A percentile compares a stretch with the other conserved stretches of the same genome.
Conservation (phyloP, 306 rosid genomes). For the Canavalia gladiata region DNA sequence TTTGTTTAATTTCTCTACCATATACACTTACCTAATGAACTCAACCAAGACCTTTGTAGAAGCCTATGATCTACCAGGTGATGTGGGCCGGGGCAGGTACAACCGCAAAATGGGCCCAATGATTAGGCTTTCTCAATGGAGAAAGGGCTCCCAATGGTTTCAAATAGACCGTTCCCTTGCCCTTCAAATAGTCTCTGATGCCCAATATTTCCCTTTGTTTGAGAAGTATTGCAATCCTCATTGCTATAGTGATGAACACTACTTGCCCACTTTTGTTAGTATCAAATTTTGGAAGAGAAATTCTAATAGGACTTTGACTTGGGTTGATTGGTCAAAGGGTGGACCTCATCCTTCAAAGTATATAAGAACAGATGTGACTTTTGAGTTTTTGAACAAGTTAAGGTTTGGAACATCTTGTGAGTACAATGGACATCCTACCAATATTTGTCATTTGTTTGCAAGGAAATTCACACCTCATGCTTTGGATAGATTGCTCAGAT, state of each 20-base stretch:
- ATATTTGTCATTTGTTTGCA: constrained; percentile 80
- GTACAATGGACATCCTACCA: constrained; percentile 65
- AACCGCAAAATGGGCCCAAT: constrained; percentile 60
- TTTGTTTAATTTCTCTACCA: constrained; percentile 72
- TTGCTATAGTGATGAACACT: constrained; percentile 86
- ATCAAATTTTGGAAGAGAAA: constrained; percentile 59
- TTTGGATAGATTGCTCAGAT: constrained; percentile 71
- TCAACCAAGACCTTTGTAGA: constrained; percentile 67
- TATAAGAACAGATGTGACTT: constrained; percentile 54
- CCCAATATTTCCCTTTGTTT: constrained; percentile 57
- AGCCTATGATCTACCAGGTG: constrained; percentile 58
- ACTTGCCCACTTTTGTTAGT: constrained; percentile 72
- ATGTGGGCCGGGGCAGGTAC: constrained; percentile 79
- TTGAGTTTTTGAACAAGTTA: constrained; percentile 59
- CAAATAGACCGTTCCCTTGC: constrained; percentile 72
- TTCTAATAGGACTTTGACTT: constrained; percentile 83
- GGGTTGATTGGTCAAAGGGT: constrained; percentile 90
- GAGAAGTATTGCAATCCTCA: constrained; percentile 52
- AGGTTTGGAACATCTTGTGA: constrained; percentile 65
- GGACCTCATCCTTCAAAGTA: constrained; percentile 80
- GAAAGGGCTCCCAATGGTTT: constrained; percentile 98
- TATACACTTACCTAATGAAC: constrained; percentile 66
- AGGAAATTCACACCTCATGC: constrained; percentile 76
- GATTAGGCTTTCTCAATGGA: constrained; percentile 66
- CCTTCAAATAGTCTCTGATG: constrained; percentile 62